These are phyloP conservation scores for Chionographis japonica DNA, from an alignment of 106 monocot genomes.

Conservation along the genomic window DNA sequence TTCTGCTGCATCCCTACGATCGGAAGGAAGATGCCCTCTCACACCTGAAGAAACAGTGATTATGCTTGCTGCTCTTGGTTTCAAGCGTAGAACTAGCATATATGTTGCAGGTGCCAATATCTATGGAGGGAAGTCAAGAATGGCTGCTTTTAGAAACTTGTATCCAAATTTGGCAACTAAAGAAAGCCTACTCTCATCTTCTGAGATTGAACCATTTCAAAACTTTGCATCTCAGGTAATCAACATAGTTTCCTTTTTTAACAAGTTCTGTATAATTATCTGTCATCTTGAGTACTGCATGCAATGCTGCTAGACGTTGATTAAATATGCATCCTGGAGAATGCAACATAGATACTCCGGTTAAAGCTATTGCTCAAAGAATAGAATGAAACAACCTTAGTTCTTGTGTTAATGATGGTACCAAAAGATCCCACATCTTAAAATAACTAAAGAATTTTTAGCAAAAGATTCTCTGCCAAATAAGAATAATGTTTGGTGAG, in stretches of 20 bases:
- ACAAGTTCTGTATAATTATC: too few relatives aligned
- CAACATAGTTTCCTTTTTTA: neutral
- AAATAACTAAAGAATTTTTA: too few relatives aligned
- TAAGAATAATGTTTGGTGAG: too few relatives aligned
- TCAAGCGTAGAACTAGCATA: conserved; percentile 68
- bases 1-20: conserved; percentile 58
- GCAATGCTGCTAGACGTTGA: too few relatives aligned
- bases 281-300: too few relatives aligned
- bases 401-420: too few relatives aligned
- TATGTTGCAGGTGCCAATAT: conserved; percentile 95
- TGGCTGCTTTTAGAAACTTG: conserved; percentile 72
- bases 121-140: conserved; percentile 87
- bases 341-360: too few relatives aligned
- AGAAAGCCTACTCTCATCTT: conserved; percentile 73
- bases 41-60: conserved; percentile 97
- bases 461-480: too few relatives aligned
- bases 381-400: too few relatives aligned
- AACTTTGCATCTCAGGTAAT: conserved; percentile 85
- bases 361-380: too few relatives aligned
- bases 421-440: too few relatives aligned
- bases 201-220: conserved; percentile 70
- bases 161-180: conserved; percentile 86
- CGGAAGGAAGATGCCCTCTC: conserved; percentile 93
- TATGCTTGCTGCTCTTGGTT: conserved; percentile 92
- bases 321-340: too few relatives aligned